Base-by-base conservation (phyloP, 140 eudicot species). In the Bidens hawaiensis region DNA sequence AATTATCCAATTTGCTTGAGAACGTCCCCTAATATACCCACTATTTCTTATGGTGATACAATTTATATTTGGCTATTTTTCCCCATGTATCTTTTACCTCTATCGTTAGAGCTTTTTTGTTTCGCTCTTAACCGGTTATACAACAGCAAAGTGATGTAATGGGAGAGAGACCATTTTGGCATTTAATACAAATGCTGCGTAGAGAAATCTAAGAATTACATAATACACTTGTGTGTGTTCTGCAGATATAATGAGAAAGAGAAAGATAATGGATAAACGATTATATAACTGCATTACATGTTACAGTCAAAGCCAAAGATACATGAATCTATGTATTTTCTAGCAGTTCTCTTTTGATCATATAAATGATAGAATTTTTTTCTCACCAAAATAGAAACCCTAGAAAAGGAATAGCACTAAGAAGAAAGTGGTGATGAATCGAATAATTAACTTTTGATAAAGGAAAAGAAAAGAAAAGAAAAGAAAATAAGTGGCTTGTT, bases 391-490 rank as follows among this genome's bases (percentile, higher is more conserved):
- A 41, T 3, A 9, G 50, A 66, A 14, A 36, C 49, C 6, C 23
- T 26, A 26, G 4, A 24, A 70, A 64, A 62, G 28, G 12, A 58
- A 12, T 21, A 36, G 48, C 30, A 46, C 65, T 5, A 68, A 41
- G 33, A 53, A 16, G 30, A 52, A 60, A 70, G n/a, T 24, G 19
- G 60, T 54, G 48, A 63, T 56, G 26, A 31, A 55, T 33, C 47
- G 76, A 67, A 64, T 76, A 54, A 38, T 38, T 4, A 38, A 57
- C 76, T 64, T 71, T 73, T 63, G 49, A 48, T 55, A 67, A 52
- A 60, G 67, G 36, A 41, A 77, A 76, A 42, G 42, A 18, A 54
- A 55, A 72, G 42, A 34, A 1, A 55, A 64, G 34, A 54, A 55
- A 72, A 52, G 46, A 1, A 55, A 64, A 45, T n/a, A 28, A 30